Conservation (phyloP, 2,329 filamentous ascomycete species). For the Trichoderma polysporum region DNA sequence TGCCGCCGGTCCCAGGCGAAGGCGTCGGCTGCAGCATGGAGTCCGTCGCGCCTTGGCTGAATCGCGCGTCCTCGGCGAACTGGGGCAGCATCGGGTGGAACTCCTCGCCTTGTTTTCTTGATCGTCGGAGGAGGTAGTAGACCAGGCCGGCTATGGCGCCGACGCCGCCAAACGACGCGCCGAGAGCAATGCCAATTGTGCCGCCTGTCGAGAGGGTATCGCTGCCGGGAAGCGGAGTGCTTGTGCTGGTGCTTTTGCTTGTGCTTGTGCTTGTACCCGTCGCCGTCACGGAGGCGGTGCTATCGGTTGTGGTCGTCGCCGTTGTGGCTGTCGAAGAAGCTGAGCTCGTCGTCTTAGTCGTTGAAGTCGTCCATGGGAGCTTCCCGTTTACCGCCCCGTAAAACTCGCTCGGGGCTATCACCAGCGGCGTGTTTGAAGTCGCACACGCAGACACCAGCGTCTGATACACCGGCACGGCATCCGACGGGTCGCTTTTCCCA, state of each 20-base stretch:
- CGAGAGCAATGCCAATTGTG: constrained; percentile 43
- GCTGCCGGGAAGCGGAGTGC: neutral
- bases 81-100: constrained; percentile 33
- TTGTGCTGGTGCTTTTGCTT: neutral
- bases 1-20: constrained; percentile 23
- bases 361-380: constrained; percentile 13
- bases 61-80: constrained; percentile 19
- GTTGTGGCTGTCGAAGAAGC: neutral
- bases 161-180: constrained; percentile 34
- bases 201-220: constrained; percentile 36
- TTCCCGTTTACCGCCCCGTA: constrained; percentile 4
- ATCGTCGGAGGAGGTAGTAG: constrained; percentile 33
- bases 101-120: constrained; percentile 30
- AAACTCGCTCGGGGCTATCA: constrained; percentile 38
- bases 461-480: constrained; percentile 45
- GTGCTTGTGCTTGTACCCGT: constrained; percentile 10
- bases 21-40: constrained; percentile 19
- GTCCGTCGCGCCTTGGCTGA: constrained; percentile 22
- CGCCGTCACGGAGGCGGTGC: constrained; percentile 21
- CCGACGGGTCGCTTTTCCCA: constrained; percentile 33
- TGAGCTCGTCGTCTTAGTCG: constrained; percentile 11
- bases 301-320: neutral
- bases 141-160: constrained; percentile 28
- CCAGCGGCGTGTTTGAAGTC: constrained; percentile 44
- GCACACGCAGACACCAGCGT: constrained; percentile 46